These are phyloP conservation scores for Fusarium sp. DNA, from an alignment of 2,329 filamentous ascomycete species.

Conservation along the genomic window DNA sequence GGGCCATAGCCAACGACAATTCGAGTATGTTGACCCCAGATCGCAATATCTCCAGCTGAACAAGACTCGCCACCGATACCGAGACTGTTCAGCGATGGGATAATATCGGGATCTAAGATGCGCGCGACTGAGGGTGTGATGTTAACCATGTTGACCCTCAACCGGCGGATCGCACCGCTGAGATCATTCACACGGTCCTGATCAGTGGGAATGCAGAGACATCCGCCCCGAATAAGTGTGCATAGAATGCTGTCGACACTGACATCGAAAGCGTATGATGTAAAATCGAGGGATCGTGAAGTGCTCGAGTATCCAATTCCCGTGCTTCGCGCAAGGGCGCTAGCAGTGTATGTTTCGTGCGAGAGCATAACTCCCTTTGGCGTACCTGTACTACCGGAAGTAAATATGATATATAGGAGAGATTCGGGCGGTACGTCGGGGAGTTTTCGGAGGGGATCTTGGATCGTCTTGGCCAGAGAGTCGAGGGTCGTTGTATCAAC, in stretches of 20 bases:
- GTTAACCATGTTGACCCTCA: constrained; percentile 57
- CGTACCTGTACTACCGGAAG: constrained; percentile 70
- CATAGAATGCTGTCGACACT: constrained; percentile 64
- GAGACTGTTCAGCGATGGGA: constrained; percentile 57
- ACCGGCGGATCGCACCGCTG: constrained; percentile 54
- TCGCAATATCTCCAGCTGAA: constrained; percentile 58
- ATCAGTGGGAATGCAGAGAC: constrained; percentile 64
- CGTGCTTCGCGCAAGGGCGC: constrained; percentile 39
- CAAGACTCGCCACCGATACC: constrained; percentile 63
- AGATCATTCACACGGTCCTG: constrained; percentile 62
- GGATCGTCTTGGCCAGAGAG: constrained; percentile 21
- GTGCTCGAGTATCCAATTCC: constrained; percentile 52
- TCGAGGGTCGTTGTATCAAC: constrained; percentile 23
- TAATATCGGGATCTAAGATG: constrained; percentile 56
- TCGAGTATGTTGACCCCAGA: constrained; percentile 57
- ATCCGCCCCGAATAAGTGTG: constrained; percentile 60
- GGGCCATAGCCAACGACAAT: constrained; percentile 64
- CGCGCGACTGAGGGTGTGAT: constrained; percentile 62
- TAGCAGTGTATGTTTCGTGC: constrained; percentile 58
- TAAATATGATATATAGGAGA: constrained; percentile 68
- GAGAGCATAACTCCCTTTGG: constrained; percentile 69
- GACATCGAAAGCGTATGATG: constrained; percentile 64
- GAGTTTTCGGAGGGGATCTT: constrained; percentile 35
- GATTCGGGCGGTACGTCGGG: constrained; percentile 53
- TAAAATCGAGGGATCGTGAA: constrained; percentile 58